Evolutionary conservation across 805 yeast species (phyloP).

Genomic region (Yarrowia sp.): DNA sequence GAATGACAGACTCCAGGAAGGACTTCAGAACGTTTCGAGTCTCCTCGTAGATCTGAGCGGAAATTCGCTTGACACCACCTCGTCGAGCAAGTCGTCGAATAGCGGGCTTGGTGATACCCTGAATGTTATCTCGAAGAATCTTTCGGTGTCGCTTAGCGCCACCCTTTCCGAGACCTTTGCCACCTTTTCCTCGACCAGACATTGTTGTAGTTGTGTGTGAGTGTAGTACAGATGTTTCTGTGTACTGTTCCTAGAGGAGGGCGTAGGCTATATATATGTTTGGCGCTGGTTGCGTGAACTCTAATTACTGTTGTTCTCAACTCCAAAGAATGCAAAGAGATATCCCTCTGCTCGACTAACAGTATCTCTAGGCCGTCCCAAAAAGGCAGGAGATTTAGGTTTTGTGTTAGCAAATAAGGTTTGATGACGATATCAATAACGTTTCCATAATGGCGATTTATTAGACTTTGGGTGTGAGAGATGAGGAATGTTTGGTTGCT

Average conservation of each 20-base stretch:
- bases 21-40: constrained; percentile 95
- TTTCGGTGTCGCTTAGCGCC: constrained; percentile 99
- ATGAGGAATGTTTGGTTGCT: too few relatives aligned
- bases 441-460: too few relatives aligned
- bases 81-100: constrained; percentile 99
- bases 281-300: not conserved
- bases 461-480: too few relatives aligned
- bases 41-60: constrained; percentile 97
- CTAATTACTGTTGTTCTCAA: not conserved
- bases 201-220: constrained; percentile 44
- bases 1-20: constrained; percentile 93
- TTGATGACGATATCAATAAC: not conserved
- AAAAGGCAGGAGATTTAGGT: constrained; percentile 12
- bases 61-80: constrained; percentile 99
- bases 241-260: not conserved
- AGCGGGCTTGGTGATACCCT: constrained; percentile 99
- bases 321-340: too few relatives aligned
- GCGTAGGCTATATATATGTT: not conserved
- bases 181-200: constrained; percentile 99
- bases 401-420: constrained; percentile 7
- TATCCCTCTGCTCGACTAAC: not conserved
- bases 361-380: too few relatives aligned
- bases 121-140: constrained; percentile 98
- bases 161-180: constrained; percentile 99
- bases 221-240: constrained; percentile 18